Evolutionary conservation across 1,139 yeast species (phyloP).

Genomic region (Debaryomyces psychrophilus): DNA sequence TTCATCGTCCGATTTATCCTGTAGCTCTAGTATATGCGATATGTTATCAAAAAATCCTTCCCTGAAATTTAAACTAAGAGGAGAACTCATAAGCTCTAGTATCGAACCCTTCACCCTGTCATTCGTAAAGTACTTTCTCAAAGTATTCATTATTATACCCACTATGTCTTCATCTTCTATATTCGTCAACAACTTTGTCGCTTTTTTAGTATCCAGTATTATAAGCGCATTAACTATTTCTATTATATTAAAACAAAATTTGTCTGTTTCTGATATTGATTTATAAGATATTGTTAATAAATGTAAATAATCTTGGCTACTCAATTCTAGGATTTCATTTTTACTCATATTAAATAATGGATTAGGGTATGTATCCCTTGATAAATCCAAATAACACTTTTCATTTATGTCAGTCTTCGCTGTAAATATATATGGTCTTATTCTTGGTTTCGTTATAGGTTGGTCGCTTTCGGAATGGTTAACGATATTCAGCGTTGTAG

Average conservation of each 20-base stretch:
- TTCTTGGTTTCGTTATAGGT: constrained; percentile 5
- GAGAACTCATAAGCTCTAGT: constrained; percentile 30
- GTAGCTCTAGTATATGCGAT: constrained; percentile 21
- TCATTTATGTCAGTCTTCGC: constrained; percentile 1
- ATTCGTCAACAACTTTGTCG: constrained; percentile 24
- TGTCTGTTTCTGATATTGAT: constrained; percentile 29
- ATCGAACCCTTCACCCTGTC: constrained; percentile 35
- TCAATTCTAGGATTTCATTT: constrained; percentile 28
- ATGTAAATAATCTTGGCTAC: constrained; percentile 26
- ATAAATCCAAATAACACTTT: constrained; percentile 12
- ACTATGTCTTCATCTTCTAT: constrained; percentile 22
- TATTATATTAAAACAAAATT: constrained; percentile 33
- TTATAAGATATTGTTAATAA: constrained; percentile 31
- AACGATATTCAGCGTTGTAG: neutral
- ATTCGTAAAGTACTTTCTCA: constrained; percentile 17
- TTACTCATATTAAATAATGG: constrained; percentile 37
- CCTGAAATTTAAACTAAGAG: constrained; percentile 22
- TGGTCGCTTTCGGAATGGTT: neutral
- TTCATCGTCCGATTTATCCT: constrained; percentile 17
- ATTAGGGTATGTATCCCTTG: constrained; percentile 32
- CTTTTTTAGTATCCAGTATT: constrained; percentile 28
- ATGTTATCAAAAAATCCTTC: constrained; percentile 25
- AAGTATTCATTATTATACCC: constrained; percentile 17
- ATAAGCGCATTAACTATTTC: constrained; percentile 35
- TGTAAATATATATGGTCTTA: constrained; percentile 14